Evolutionary conservation across 768 basidiomycete species (phyloP).

Genomic region (Phaffia australis): DNA sequence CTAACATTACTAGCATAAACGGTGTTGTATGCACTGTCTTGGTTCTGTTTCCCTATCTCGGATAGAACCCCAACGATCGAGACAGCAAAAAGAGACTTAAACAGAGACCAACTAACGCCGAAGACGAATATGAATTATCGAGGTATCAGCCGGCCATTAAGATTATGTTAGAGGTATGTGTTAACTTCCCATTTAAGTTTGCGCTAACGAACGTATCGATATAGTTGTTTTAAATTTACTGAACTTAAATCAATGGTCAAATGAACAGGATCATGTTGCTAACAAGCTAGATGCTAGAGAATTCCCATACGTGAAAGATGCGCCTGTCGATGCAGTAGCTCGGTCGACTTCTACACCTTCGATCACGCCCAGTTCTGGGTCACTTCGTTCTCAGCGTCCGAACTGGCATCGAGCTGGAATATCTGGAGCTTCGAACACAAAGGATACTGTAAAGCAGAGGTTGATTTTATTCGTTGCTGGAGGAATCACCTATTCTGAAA

Average conservation of each 20-base stretch:
- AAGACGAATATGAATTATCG: slow-evolving; percentile 95
- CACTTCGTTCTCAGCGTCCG: slow-evolving; percentile 19
- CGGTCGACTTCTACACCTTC: slow-evolving; percentile 5
- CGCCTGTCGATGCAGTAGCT: slow-evolving; percentile 40
- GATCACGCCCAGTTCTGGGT: slow-evolving; percentile 7
- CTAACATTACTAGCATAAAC: not conserved
- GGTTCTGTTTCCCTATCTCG: not conserved
- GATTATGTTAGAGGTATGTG: slow-evolving; percentile 65
- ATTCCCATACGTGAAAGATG: slow-evolving; percentile 85
- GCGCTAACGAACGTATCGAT: not conserved
- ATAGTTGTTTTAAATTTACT: not conserved
- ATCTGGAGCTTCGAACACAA: not conserved
- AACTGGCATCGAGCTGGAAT: slow-evolving; percentile 24
- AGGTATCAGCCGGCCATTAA: slow-evolving; percentile 76
- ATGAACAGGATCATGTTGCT: slow-evolving; percentile 62
- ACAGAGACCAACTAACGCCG: slow-evolving; percentile 52
- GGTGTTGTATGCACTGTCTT: not conserved
- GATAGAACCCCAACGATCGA: slow-evolving; percentile 60
- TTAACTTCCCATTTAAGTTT: not conserved
- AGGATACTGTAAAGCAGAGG: slow-evolving; percentile 44
- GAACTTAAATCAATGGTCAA: not conserved
- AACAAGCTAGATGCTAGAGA: slow-evolving; percentile 62
- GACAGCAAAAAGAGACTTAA: slow-evolving; percentile 73
- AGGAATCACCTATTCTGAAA: slow-evolving; percentile 92
- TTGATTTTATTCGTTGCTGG: slow-evolving; percentile 84